Evolutionary conservation across 2,329 filamentous ascomycete species (phyloP).

Genomic region (Cordyceps farinosa): DNA sequence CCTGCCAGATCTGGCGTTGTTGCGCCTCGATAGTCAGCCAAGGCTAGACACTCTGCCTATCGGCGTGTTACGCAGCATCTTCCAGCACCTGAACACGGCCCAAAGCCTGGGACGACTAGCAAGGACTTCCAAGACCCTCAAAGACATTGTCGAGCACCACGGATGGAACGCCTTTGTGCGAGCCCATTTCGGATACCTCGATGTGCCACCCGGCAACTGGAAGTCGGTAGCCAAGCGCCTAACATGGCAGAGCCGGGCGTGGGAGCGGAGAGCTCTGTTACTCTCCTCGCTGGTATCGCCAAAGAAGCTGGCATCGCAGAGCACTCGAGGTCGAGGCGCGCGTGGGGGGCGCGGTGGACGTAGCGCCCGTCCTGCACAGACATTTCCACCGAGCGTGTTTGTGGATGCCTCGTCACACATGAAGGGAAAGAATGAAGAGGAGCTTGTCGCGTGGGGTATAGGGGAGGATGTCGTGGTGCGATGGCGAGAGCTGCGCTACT

Average conservation of each 20-base stretch:
- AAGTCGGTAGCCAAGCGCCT: conserved; percentile 35
- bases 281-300: conserved; percentile 19
- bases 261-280: conserved; percentile 39
- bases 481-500: conserved; percentile 29
- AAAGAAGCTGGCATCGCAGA: background rate
- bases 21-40: conserved; percentile 5
- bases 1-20: background rate
- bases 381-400: conserved; percentile 12
- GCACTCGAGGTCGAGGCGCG: background rate
- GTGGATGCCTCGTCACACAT: conserved; percentile 7
- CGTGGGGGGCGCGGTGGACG: conserved; percentile 12
- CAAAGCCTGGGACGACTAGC: conserved; percentile 36
- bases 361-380: conserved; percentile 18
- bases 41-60: conserved; percentile 36
- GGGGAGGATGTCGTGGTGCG: conserved; percentile 43
- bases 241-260: conserved; percentile 42
- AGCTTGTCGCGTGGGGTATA: conserved; percentile 43
- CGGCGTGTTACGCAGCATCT: conserved; percentile 40
- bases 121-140: conserved; percentile 33
- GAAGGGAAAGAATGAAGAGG: conserved; percentile 24
- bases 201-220: conserved; percentile 30
- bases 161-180: conserved; percentile 45
- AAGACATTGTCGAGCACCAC: conserved; percentile 31
- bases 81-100: conserved; percentile 40
- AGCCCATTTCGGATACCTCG: conserved; percentile 35